Evolutionary conservation across 192 early-diverging fungal genomes (phyloP), one percentile per base, ranked within the genome.

Genomic region (Paraglomus occultum): DNA sequence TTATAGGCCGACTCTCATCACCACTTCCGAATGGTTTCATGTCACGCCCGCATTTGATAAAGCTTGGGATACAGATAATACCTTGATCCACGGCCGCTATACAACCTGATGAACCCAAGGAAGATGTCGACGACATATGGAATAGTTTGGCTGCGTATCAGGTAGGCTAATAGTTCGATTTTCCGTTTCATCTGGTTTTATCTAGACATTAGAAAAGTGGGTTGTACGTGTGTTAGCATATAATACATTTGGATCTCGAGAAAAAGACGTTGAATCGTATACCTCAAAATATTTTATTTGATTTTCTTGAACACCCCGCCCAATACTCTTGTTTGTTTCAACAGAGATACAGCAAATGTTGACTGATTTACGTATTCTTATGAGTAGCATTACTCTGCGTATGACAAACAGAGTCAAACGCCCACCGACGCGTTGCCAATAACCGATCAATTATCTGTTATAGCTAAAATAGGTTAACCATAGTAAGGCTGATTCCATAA

Each of bases 181-280:
- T 45, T 69, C 67, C 8, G 67, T 69, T 15, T 51, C 67, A 46
- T 69, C 67, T n/a, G 67, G 52, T 38, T 39, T 57, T 44, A 69
- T 44, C 67, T 39, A 17, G 15, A 14, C 47, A n/a, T 14, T 20
- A 69, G 44, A 31, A 69, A 6, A 14, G 53, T 31, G 31, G 31
- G 3, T 2, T 31, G 31, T 31, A 31, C 31, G 3, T 3, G 31
- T 31, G 3, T 31, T 31, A 31, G 31, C 31, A 31, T 31, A 31
- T n/a, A n/a, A n/a, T 31, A 31, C 31, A 3, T 31, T 31, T 31
- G 3, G 31, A 31, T 31, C 31, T 31, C 31, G 31, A 31, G 31
- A n/a, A 31, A 31, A 31, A 31, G 31, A 31, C 3, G 31, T 31
- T 2, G 3, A 31, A 31, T 31, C n/a, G 31, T 15, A 20, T 22